Conservation (phyloP, 306 rosid genomes). For the Lathyrus aphaca region DNA sequence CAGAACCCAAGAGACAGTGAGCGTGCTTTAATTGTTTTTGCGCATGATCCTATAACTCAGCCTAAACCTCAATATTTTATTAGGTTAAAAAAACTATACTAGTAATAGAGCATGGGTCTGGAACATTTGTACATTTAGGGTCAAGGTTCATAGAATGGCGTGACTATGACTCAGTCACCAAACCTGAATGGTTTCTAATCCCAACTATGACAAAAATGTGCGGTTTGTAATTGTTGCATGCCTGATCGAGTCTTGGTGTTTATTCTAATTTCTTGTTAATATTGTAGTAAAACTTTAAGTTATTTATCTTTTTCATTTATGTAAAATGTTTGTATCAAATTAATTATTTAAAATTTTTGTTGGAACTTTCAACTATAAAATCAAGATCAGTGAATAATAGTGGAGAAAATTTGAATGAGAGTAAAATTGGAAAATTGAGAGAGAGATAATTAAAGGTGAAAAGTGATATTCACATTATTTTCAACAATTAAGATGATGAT, state of each 20-base stretch:
- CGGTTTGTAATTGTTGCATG: constrained; percentile 21
- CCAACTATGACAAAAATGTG: constrained; percentile 15
- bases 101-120: constrained; percentile 37
- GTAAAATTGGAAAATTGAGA: too few relatives aligned
- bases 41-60: constrained; percentile 74
- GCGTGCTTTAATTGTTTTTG: constrained; percentile 55
- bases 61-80: constrained; percentile 25
- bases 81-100: background rate
- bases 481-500: too few relatives aligned
- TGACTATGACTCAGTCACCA: background rate
- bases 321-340: too few relatives aligned
- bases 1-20: constrained; percentile 47
- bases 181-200: constrained; percentile 6
- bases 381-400: too few relatives aligned
- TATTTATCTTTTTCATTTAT: too few relatives aligned
- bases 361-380: too few relatives aligned
- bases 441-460: too few relatives aligned
- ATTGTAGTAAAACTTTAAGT: too few relatives aligned
- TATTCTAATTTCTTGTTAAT: too few relatives aligned
- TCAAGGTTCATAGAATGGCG: constrained; percentile 42
- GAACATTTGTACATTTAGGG: constrained; percentile 24
- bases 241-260: background rate
- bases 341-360: too few relatives aligned
- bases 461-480: too few relatives aligned
- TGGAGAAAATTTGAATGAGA: too few relatives aligned